Base-by-base conservation (phyloP, 1,284 basidiomycete species). In the Papiliotrema flavescens region DNA sequence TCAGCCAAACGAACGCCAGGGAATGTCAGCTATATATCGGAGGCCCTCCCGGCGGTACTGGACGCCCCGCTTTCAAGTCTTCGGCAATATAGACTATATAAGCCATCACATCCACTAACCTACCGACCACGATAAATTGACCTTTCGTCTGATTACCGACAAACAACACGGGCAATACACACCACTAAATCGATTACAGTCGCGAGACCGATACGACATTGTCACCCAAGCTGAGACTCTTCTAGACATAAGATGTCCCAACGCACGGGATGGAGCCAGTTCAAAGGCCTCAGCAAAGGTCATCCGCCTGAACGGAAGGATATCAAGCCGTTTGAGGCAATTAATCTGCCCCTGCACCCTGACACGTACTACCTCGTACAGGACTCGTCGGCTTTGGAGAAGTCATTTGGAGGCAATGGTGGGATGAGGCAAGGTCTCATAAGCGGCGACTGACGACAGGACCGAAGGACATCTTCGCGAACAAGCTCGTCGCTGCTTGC, bases 391-490 rank as follows among this genome's bases (percentile, higher is more conserved):
- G 42, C 42, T 17, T 20, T 44, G 24, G n/a, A 17, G 15, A 22
- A 44, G 14, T 17, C 42, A 5, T 44, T 19, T 23, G 42, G 42
- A 22, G 42, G 42, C 15, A 44, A 20, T 23, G 17, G 42, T 44
- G n/a, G n/a, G n/a, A n/a, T n/a, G 19, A 42, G 41, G 9, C 11
- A 36, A 40, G 6, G 20, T 40, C 17, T 17, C 15, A 17, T 17
- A 7, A n/a, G 39, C 39, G 17, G 6, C 17, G 39, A 7, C 17
- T 20, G 20, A 17, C 15, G 6, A n/a, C 39, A 40, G 39, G 17
- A 4, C 17, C 63, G 48, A 54, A 53, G 41, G 58, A 61, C 35
- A 40, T 67, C 19, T 51, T 62, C 44, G 41, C 45, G 9, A 60
- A 52, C 47, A 34, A 35, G 4, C 39, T 64, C 17, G 65, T 62